These are phyloP conservation scores for Penicillium thymicola DNA, from an alignment of 2,329 filamentous ascomycete genomes.

Conservation along the genomic window DNA sequence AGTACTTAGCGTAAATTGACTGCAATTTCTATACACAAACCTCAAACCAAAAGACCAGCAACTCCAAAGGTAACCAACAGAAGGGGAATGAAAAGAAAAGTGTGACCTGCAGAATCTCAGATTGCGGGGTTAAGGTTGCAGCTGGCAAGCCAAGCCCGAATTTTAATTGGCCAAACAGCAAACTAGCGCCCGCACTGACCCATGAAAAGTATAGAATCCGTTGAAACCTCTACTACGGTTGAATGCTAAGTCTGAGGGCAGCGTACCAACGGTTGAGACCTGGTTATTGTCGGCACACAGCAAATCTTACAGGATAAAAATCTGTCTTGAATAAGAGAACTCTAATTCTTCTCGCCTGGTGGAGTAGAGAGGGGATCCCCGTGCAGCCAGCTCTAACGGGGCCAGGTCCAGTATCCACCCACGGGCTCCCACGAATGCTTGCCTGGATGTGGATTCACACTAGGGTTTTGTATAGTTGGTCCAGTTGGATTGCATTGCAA, in stretches of 20 bases:
- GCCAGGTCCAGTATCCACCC: background rate
- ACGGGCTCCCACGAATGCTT: background rate
- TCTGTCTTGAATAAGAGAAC: background rate
- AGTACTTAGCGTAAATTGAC: background rate
- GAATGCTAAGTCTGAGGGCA: background rate
- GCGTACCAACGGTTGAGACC: background rate
- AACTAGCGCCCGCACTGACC: constrained; percentile 4
- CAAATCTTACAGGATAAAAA: background rate
- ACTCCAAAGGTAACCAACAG: background rate
- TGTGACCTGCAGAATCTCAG: background rate
- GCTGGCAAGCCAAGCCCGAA: constrained; percentile 11
- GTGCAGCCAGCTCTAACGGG: background rate
- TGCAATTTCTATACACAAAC: background rate
- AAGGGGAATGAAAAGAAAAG: background rate
- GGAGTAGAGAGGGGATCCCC: background rate
- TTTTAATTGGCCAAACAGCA: background rate
- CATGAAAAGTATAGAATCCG: constrained; percentile 1
- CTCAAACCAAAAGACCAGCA: background rate
- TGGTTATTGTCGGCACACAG: background rate
- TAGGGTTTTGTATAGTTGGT: background rate
- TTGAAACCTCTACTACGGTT: background rate
- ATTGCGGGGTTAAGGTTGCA: constrained; percentile 30
- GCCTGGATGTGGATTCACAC: background rate
- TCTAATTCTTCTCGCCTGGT: background rate
- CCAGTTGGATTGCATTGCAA: background rate